These are phyloP conservation scores for Salvia hispanica DNA, from an alignment of 257 asterid species.

Conservation along the genomic window DNA sequence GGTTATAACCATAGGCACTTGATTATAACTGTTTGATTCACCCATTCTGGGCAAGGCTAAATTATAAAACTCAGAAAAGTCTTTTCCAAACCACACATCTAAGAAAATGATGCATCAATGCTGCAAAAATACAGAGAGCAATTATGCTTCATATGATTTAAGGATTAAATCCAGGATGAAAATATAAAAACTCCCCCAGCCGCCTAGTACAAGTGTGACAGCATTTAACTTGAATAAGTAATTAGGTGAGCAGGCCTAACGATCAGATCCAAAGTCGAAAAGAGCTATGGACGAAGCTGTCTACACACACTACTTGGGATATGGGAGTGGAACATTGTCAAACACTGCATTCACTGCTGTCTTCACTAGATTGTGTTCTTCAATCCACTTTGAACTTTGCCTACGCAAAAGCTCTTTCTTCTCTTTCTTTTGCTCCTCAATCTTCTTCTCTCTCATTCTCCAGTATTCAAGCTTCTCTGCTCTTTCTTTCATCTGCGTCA, in stretches of 20 bases:
- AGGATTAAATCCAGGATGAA: neutral
- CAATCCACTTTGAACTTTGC: conserved; percentile 69
- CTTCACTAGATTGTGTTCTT: conserved; percentile 46
- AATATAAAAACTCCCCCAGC: neutral
- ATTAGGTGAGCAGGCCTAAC: too few relatives aligned
- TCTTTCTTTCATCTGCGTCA: conserved; percentile 70
- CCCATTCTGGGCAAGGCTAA: too few relatives aligned
- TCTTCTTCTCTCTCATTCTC: conserved; percentile 61
- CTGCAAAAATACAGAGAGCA: neutral
- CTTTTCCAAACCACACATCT: neutral
- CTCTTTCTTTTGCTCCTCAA: conserved; percentile 55
- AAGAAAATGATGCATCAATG: neutral
- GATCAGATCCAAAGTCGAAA: too few relatives aligned
- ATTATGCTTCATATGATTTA: neutral
- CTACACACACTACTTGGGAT: neutral
- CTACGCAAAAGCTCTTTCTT: conserved; percentile 53
- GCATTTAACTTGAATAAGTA: neutral
- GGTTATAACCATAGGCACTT: too few relatives aligned
- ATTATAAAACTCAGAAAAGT: neutral
- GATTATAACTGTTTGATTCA: too few relatives aligned
- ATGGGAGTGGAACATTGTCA: neutral
- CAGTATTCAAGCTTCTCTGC: conserved; percentile 79
- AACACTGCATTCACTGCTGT: conserved; percentile 18
- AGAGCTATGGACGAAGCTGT: too few relatives aligned
- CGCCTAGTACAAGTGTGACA: neutral